These are phyloP conservation scores for Exutisphaerella laricina DNA, from an alignment of 2,329 filamentous ascomycete species.

Conservation along the genomic window DNA sequence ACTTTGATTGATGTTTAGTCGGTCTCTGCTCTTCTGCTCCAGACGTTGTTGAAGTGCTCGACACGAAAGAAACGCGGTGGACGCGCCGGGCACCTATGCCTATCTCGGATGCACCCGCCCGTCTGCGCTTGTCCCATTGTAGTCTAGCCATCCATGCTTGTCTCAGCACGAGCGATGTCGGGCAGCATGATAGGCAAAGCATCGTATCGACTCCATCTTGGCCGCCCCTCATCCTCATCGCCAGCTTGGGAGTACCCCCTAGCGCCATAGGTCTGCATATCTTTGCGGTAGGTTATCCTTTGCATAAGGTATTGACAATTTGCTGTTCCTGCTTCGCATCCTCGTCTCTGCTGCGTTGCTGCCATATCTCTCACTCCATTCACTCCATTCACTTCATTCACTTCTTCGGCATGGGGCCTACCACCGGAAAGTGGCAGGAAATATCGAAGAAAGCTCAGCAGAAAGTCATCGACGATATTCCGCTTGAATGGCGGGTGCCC, in stretches of 20 bases:
- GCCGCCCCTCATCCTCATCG: not conserved
- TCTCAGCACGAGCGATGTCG: conserved; percentile 38
- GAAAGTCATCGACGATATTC: conserved; percentile 47
- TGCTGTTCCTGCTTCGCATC: not conserved
- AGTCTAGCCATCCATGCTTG: too few species aligned
- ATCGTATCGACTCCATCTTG: not conserved
- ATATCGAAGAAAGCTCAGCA: conserved; percentile 42
- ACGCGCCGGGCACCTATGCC: too few species aligned
- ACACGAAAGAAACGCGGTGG: not conserved
- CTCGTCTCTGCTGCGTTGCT: conserved; percentile 6
- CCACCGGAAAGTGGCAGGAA: conserved; percentile 38
- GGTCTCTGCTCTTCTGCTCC: conserved; percentile 7
- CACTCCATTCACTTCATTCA: not conserved
- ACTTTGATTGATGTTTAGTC: too few species aligned
- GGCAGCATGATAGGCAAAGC: too few species aligned
- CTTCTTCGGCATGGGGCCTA: conserved; percentile 6
- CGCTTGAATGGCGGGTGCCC: conserved; percentile 54
- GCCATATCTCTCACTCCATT: too few species aligned
- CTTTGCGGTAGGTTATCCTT: not conserved
- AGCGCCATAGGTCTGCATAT: too few species aligned
- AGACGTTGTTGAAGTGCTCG: not conserved
- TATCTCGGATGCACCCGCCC: too few species aligned
- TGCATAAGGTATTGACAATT: not conserved
- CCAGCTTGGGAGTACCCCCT: not conserved
- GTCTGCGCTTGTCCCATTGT: too few species aligned